These are phyloP conservation scores for Lentinula sp. DNA, from an alignment of 768 basidiomycete species.

Conservation along the genomic window DNA sequence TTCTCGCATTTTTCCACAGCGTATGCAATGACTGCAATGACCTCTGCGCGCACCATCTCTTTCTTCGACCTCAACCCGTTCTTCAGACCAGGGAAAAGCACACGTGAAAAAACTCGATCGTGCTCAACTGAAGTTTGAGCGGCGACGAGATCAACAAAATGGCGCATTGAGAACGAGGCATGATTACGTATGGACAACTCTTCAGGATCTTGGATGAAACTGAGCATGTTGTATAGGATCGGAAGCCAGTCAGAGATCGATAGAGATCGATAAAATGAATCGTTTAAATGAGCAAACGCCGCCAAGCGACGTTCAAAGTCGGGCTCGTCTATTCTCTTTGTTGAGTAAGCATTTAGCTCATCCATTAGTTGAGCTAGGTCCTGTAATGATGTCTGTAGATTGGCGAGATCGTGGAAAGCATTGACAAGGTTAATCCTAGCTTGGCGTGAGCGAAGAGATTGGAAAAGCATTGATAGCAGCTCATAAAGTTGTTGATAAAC, in stretches of 20 bases:
- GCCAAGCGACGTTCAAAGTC: conserved; percentile 83
- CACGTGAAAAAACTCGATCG: conserved; percentile 52
- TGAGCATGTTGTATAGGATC: conserved; percentile 74
- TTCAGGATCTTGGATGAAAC: conserved; percentile 83
- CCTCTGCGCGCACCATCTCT: conserved; percentile 84
- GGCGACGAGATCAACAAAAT: conserved; percentile 65
- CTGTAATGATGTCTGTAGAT: conserved; percentile 40
- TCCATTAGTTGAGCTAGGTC: conserved; percentile 50
- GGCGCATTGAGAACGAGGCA: conserved; percentile 68
- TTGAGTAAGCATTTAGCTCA: conserved; percentile 81
- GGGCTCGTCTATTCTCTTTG: conserved; percentile 79
- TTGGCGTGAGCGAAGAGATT: conserved; percentile 62
- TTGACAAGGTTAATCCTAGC: conserved; percentile 66
- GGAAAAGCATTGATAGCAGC: conserved; percentile 73
- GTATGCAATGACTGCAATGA: conserved; percentile 72
- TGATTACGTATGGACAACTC: conserved; percentile 85
- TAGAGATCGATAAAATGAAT: conserved; percentile 45
- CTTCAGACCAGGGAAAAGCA: conserved; percentile 74
- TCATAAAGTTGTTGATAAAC: conserved; percentile 51
- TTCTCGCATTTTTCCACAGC: conserved; percentile 61
- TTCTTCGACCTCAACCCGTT: conserved; percentile 72
- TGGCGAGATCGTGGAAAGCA: conserved; percentile 49
- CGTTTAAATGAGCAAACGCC: conserved; percentile 75
- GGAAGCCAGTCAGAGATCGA: conserved; percentile 70
- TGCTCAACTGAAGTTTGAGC: conserved; percentile 33